Evolutionary conservation across 352 stramenopile genomes (phyloP).

Genomic region (Aphanomyces invadans): DNA sequence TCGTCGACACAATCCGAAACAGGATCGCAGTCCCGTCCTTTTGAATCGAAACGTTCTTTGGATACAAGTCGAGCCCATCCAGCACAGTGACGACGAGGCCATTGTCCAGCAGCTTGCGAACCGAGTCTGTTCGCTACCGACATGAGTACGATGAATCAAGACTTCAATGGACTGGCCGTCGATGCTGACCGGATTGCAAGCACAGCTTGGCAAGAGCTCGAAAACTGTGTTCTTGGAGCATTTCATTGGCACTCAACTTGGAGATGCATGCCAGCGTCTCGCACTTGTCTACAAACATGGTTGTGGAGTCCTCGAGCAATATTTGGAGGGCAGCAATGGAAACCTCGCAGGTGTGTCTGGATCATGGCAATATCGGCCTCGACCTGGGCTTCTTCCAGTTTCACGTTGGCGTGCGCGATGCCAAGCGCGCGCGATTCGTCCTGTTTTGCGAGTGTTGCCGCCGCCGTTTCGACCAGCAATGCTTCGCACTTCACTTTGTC

Average conservation of each 20-base stretch:
- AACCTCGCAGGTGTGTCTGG: conserved; percentile 5
- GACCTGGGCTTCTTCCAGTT: not conserved
- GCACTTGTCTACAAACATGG: conserved; percentile 17
- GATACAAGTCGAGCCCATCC: not conserved
- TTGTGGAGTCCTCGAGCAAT: no score
- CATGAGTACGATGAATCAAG: no score
- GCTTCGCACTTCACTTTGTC: not conserved
- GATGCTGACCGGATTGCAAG: not conserved
- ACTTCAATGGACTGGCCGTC: not conserved
- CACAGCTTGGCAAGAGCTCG: not conserved
- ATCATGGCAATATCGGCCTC: not conserved
- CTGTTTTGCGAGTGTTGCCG: not conserved
- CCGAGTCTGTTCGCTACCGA: not conserved
- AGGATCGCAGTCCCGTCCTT: not conserved
- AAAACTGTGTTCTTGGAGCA: conserved; percentile 10
- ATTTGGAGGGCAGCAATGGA: no score
- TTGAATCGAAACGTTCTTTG: conserved; percentile 10
- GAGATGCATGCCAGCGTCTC: conserved; percentile 5
- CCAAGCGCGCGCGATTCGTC: not conserved
- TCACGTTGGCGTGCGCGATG: not conserved
- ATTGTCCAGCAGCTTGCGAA: conserved; percentile 8
- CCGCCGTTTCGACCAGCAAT: conserved; percentile 11
- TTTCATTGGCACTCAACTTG: not conserved
- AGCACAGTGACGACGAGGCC: not conserved
- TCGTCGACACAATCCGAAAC: not conserved